phyloP scores from a whole-genome alignment of 768 basidiomycete genomes.

The Coprinopsis marcescibilis region DNA sequence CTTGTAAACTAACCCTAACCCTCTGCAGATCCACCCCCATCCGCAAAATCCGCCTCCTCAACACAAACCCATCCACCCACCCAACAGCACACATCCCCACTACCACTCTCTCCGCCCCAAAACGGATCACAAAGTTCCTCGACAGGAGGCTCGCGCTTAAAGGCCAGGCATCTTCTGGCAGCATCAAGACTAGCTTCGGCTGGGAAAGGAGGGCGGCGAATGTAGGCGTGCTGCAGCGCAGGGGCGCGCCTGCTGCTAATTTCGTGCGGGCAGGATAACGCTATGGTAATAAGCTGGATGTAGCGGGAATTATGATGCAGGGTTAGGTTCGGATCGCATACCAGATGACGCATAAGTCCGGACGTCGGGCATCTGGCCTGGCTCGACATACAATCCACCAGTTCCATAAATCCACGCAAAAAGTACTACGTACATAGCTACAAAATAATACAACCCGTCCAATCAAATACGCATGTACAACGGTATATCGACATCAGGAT shows the following conservation, averaged over 20 bases:
- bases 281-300: too few relatives aligned
- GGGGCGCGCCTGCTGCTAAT: background rate
- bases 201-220: conserved; percentile 44
- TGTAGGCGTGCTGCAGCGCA: background rate
- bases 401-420: background rate
- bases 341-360: background rate
- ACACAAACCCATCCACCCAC: conserved; percentile 16
- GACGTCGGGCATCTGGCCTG: too few relatives aligned
- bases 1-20: background rate
- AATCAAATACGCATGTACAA: background rate
- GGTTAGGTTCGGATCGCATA: background rate
- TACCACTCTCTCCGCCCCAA: conserved; percentile 33
- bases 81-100: conserved; percentile 29
- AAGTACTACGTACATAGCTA: background rate
- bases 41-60: conserved; percentile 50
- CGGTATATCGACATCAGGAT: background rate
- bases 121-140: conserved; percentile 48
- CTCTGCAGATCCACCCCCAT: conserved; percentile 44
- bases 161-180: conserved; percentile 23
- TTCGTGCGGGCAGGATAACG: background rate
- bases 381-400: background rate
- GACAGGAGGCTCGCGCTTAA: conserved; percentile 45
- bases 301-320: too few relatives aligned
- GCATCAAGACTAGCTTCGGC: conserved; percentile 28
- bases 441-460: background rate